phyloP scores from a whole-genome alignment of 371 early-diverging fungal species.

The Mortierella polycephala region DNA sequence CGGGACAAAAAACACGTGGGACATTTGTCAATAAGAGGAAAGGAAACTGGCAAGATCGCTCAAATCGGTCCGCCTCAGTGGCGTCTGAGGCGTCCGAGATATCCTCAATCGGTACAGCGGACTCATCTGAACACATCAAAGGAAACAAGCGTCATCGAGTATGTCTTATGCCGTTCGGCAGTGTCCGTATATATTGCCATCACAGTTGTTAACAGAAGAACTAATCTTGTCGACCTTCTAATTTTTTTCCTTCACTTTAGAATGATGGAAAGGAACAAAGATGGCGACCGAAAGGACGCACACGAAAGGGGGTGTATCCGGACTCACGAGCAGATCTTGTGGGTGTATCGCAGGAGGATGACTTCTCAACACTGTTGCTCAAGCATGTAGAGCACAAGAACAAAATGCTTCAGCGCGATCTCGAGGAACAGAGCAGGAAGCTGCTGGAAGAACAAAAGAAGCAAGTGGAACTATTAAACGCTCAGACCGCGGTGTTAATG shows the following conservation, averaged over 20 bases:
- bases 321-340: constrained; percentile 42
- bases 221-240: no score
- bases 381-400: constrained; percentile 40
- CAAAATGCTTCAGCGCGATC: constrained; percentile 34
- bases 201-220: no score
- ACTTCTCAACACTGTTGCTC: constrained; percentile 34
- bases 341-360: constrained; percentile 28
- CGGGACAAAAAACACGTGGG: no score
- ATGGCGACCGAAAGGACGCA: neutral
- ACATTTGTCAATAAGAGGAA: no score
- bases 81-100: no score
- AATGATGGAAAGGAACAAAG: neutral
- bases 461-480: constrained; percentile 17
- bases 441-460: constrained; percentile 29
- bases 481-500: constrained; percentile 4
- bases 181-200: no score
- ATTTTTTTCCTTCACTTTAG: neutral
- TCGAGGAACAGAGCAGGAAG: constrained; percentile 27
- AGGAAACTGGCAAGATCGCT: no score
- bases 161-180: no score
- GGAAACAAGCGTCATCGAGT: no score
- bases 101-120: no score
- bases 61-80: no score
- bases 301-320: constrained; percentile 8
- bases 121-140: no score